Evolutionary conservation across 495 filamentous ascomycete genomes (phyloP).

Genomic region (Penicillium silybi): DNA sequence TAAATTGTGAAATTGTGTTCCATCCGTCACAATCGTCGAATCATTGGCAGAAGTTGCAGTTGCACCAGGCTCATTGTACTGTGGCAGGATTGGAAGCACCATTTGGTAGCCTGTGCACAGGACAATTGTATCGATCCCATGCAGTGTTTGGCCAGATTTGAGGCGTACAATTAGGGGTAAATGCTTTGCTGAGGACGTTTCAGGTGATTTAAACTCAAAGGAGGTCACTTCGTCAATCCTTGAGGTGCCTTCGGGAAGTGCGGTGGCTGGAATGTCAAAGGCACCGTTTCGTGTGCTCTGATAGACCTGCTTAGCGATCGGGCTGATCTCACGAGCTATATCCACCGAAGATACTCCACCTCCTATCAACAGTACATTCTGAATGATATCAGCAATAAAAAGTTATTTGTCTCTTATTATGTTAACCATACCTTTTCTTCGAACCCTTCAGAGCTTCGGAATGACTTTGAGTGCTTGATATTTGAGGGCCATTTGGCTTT

Average conservation of each 20-base stretch:
- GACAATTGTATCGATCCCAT: conserved; percentile 51
- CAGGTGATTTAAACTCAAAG: conserved; percentile 16
- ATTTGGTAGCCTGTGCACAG: conserved; percentile 65
- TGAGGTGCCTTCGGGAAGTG: conserved; percentile 44
- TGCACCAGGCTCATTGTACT: conserved; percentile 37
- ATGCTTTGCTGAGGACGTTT: conserved; percentile 30
- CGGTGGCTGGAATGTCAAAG: conserved; percentile 49
- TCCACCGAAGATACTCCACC: conserved; percentile 58
- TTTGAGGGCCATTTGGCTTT: conserved; percentile 48
- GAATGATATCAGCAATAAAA: not conserved
- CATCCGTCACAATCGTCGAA: conserved; percentile 56
- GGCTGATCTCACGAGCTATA: conserved; percentile 54
- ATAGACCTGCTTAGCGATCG: conserved; percentile 47
- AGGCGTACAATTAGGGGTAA: conserved; percentile 33
- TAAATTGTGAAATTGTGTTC: conserved; percentile 62
- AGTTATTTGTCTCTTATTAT: not conserved
- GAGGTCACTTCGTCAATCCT: conserved; percentile 49
- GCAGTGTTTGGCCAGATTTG: conserved; percentile 40
- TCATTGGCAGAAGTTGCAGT: conserved; percentile 38
- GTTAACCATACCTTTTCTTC: conserved; percentile 30
- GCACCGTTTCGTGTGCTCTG: conserved; percentile 56
- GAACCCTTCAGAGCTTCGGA: conserved; percentile 48
- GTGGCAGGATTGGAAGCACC: conserved; percentile 53
- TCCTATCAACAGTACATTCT: conserved; percentile 59
- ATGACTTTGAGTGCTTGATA: conserved; percentile 59